These are phyloP conservation scores for Cutaneotrichosporon cutaneum DNA, from an alignment of 1,284 basidiomycete genomes.

Conservation along the genomic window DNA sequence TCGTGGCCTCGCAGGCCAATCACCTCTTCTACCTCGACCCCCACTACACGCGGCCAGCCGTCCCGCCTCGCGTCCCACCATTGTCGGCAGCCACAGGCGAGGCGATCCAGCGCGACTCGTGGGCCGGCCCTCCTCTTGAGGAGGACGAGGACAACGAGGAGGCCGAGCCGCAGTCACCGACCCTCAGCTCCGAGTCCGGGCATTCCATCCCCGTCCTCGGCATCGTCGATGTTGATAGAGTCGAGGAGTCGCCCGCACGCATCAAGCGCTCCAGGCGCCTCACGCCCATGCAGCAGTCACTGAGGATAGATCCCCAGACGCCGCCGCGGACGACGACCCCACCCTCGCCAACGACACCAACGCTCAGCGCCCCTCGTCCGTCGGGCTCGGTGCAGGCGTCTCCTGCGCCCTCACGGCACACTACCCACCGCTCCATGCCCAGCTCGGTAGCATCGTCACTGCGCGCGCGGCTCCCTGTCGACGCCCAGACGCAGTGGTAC, in stretches of 20 bases:
- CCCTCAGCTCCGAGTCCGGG: slow-evolving; percentile 2
- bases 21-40: slow-evolving; percentile 95
- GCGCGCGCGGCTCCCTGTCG: slow-evolving; percentile 21
- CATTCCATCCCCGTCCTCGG: slow-evolving; percentile 28
- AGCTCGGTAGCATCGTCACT: slow-evolving; percentile 8
- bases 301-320: slow-evolving; percentile 6
- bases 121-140: slow-evolving; percentile 4
- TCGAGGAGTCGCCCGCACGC: slow-evolving; percentile 17
- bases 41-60: slow-evolving; percentile 78
- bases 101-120: background rate
- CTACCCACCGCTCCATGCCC: background rate
- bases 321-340: background rate
- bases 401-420: background rate
- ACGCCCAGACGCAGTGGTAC: slow-evolving; percentile 60
- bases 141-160: slow-evolving; percentile 22
- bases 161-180: background rate
- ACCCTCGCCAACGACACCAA: slow-evolving; percentile 11
- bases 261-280: background rate
- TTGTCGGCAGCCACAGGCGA: slow-evolving; percentile 19
- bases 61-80: slow-evolving; percentile 69
- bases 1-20: slow-evolving; percentile 87
- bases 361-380: slow-evolving; percentile 4
- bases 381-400: background rate
- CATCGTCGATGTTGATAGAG: slow-evolving; percentile 36
- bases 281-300: slow-evolving; percentile 6